phyloP scores from a whole-genome alignment of 148 eudicot species.

The Diospyros lotus region DNA sequence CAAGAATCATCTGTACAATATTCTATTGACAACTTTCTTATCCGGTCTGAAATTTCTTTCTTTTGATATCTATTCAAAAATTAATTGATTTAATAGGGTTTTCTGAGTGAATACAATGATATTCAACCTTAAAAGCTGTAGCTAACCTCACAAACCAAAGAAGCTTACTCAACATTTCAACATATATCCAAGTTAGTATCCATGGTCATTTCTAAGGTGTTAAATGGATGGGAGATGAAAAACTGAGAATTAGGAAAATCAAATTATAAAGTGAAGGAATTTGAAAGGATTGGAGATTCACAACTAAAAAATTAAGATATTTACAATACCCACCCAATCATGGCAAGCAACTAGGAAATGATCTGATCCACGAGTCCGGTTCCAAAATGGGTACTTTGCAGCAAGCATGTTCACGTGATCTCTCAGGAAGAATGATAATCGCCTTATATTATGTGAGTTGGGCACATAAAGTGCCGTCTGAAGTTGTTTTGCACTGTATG shows the following conservation, averaged over 20 bases:
- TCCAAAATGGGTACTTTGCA: conserved; percentile 90
- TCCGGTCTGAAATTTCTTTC: neutral
- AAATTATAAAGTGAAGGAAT: neutral
- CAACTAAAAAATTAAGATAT: conserved; percentile 5
- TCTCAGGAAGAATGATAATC: conserved; percentile 57
- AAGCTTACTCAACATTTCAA: neutral
- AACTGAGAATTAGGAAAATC: neutral
- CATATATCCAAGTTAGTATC: conserved; percentile 4
- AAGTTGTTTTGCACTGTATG: conserved; percentile 86
- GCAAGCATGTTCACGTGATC: conserved; percentile 72
- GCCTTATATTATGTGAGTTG: conserved; percentile 56
- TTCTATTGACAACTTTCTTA: neutral
- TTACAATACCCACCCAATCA: conserved; percentile 73
- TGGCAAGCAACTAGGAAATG: conserved; percentile 98
- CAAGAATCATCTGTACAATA: neutral
- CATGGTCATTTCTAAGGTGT: conserved; percentile 1
- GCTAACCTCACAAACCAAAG: neutral
- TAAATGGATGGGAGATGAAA: neutral
- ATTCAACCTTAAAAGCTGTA: neutral
- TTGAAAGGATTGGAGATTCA: neutral
- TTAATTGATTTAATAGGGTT: neutral
- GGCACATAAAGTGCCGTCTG: conserved; percentile 60
- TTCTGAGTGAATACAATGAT: neutral
- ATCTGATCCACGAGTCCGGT: conserved; percentile 81
- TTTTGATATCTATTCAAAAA: neutral